Evolutionary conservation across 345 rosid species (phyloP).

Genomic region (Citropsis articulata): DNA sequence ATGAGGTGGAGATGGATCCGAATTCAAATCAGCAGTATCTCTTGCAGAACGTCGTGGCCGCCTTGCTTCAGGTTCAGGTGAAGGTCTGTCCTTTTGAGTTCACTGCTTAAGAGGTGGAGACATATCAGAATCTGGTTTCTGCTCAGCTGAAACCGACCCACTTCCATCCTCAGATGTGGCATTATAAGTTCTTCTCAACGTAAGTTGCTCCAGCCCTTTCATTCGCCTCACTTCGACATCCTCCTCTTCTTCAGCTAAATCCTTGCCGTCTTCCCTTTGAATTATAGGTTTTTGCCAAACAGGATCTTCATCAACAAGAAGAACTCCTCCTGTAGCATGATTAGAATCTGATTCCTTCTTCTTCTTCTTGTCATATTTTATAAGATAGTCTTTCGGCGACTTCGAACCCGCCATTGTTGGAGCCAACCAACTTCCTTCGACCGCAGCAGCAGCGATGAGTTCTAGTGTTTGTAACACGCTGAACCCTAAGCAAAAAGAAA

Average conservation of each 20-base stretch:
- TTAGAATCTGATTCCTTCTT: conserved; percentile 29
- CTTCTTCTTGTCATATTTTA: conserved; percentile 68
- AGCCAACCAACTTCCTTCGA: background rate
- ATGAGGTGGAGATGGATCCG: conserved; percentile 66
- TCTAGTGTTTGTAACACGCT: no score
- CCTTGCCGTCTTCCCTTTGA: conserved; percentile 54
- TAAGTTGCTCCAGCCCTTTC: conserved; percentile 25
- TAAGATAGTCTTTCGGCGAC: conserved; percentile 76
- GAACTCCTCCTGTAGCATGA: conserved; percentile 44
- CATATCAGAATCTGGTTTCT: conserved; percentile 36
- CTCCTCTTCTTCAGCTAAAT: conserved; percentile 79
- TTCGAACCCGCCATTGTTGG: conserved; percentile 33
- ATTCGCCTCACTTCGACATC: conserved; percentile 84
- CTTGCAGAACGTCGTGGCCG: conserved; percentile 19
- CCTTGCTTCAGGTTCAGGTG: conserved; percentile 45
- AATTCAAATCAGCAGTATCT: conserved; percentile 34
- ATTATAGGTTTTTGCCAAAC: conserved; percentile 83
- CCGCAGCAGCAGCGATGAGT: no score
- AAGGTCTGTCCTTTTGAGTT: conserved; percentile 54
- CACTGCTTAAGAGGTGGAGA: conserved; percentile 63
- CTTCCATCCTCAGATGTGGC: conserved; percentile 12
- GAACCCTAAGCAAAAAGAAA: no score
- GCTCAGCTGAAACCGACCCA: conserved; percentile 41
- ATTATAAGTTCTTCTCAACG: conserved; percentile 49
- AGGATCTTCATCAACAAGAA: conserved; percentile 86